A percentile compares a stretch with the other conserved stretches of the same genome.
Evolutionary conservation across 2,329 filamentous ascomycete species (phyloP).

Genomic region (Ambrosiella cleistominuta): DNA sequence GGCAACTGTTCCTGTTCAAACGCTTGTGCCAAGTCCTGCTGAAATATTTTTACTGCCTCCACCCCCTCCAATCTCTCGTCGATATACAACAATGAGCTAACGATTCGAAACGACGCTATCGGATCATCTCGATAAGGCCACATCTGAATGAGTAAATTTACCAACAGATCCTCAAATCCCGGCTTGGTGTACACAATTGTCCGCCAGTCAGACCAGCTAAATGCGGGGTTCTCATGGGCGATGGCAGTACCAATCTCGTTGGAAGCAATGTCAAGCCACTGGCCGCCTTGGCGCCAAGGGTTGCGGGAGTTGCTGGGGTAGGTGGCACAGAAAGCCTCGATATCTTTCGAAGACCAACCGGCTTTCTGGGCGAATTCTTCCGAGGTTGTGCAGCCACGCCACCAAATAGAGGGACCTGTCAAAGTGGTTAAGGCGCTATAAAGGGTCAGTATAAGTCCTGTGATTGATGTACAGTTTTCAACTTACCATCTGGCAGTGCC

Average conservation of each 20-base stretch:
- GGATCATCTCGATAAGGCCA: constrained; percentile 7
- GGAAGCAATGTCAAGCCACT: constrained; percentile 11
- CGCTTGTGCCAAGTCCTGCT: constrained; percentile 1
- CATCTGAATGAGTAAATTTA: constrained; percentile 5
- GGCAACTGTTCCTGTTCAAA: constrained; percentile 7
- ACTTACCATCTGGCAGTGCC: constrained; percentile 6
- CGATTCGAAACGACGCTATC: constrained; percentile 1
- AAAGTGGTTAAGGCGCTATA: constrained; percentile 5
- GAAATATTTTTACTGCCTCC: neutral
- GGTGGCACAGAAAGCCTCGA: constrained; percentile 2
- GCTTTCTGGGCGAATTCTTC: constrained; percentile 9
- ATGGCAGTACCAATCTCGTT: constrained; percentile 12
- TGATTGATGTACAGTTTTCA: neutral
- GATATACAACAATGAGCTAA: constrained; percentile 6
- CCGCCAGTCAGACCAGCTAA: constrained; percentile 11
- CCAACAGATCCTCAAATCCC: constrained; percentile 10
- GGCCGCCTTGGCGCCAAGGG: constrained; percentile 8
- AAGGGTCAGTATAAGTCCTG: neutral
- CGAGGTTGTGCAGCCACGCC: constrained; percentile 8
- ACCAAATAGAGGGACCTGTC: constrained; percentile 2
- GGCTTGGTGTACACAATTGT: constrained; percentile 9
- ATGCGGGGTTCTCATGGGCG: constrained; percentile 8
- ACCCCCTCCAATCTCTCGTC: neutral
- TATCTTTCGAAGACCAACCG: constrained; percentile 3
- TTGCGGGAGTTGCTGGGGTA: constrained; percentile 2